Conservation (phyloP, 2,329 filamentous ascomycete species). For the Colletotrichum kahawae region DNA sequence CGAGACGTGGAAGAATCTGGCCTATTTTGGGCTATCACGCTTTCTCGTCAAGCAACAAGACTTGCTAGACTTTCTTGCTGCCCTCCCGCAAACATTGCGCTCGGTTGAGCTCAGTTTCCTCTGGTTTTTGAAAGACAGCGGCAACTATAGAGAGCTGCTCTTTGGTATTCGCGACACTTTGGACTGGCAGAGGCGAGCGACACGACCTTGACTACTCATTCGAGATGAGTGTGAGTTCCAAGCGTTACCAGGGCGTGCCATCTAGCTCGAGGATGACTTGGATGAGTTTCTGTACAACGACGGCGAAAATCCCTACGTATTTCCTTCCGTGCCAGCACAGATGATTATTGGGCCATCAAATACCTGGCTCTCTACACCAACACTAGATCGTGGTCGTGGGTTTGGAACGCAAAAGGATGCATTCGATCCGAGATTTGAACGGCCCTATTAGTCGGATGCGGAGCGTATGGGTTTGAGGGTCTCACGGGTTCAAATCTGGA, state of each 20-base stretch:
- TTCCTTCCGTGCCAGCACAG: neutral
- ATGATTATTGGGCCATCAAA: neutral
- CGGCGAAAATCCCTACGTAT: slow-evolving; percentile 26
- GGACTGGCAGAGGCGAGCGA: slow-evolving; percentile 16
- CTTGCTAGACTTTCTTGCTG: slow-evolving; percentile 30
- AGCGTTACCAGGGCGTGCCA: neutral
- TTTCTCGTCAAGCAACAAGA: slow-evolving; percentile 30
- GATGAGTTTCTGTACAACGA: slow-evolving; percentile 27
- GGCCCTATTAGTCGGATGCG: neutral
- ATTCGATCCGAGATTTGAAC: neutral
- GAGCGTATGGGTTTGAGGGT: neutral
- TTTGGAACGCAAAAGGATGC: neutral
- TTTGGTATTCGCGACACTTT: slow-evolving; percentile 25
- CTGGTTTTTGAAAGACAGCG: slow-evolving; percentile 23
- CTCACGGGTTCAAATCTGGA: fast-evolving
- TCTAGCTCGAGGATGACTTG: slow-evolving; percentile 15
- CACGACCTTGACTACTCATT: neutral
- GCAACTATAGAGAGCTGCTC: slow-evolving; percentile 23
- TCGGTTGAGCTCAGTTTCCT: slow-evolving; percentile 39
- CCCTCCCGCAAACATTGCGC: slow-evolving; percentile 30
- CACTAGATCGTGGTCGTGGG: neutral
- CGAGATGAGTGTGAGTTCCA: neutral
- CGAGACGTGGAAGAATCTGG: slow-evolving; percentile 29
- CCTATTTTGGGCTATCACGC: slow-evolving; percentile 33
- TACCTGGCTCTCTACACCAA: neutral